These are phyloP conservation scores for Fusarium sp. DNA, from an alignment of 2,329 filamentous ascomycete species.

Conservation along the genomic window DNA sequence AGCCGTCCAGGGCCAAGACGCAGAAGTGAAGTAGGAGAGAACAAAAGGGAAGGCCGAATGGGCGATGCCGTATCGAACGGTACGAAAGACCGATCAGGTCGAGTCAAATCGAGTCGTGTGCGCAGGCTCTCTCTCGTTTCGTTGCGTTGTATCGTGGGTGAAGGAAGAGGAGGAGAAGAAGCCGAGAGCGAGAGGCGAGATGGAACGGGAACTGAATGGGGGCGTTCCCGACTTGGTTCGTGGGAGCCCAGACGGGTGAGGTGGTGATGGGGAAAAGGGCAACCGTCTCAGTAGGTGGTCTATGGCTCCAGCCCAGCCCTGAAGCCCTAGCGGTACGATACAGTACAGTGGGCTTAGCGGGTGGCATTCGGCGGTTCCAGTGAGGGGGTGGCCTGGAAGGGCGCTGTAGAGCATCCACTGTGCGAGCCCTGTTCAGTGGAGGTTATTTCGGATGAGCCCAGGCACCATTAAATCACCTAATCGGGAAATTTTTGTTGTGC, in stretches of 20 bases:
- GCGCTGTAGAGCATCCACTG: constrained; percentile 20
- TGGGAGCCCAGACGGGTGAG: constrained; percentile 6
- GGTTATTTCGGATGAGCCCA: background rate
- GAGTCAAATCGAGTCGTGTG: constrained; percentile 29
- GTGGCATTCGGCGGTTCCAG: constrained; percentile 16
- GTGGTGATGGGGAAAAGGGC: too few species aligned
- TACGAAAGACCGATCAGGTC: constrained; percentile 24
- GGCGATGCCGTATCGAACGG: constrained; percentile 35
- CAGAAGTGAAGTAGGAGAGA: constrained; percentile 25
- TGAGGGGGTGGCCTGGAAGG: constrained; percentile 10
- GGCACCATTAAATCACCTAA: background rate
- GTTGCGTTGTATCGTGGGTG: constrained; percentile 21
- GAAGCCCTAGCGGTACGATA: constrained; percentile 10
- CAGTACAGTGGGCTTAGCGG: constrained; percentile 18
- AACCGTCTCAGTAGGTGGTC: too few species aligned
- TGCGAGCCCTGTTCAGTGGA: background rate
- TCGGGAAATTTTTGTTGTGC: background rate
- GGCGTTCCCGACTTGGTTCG: too few species aligned
- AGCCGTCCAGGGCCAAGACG: constrained; percentile 39
- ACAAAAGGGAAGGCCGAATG: constrained; percentile 11
- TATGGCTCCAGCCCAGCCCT: background rate
- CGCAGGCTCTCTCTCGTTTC: constrained; percentile 21
- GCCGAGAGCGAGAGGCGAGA: constrained; percentile 36
- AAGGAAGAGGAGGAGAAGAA: constrained; percentile 33
- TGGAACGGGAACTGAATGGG: constrained; percentile 16